A percentile compares a stretch with the other conserved stretches of the same genome.
Conservation (phyloP, 768 basidiomycete genomes). For the Lactarius quietus region DNA sequence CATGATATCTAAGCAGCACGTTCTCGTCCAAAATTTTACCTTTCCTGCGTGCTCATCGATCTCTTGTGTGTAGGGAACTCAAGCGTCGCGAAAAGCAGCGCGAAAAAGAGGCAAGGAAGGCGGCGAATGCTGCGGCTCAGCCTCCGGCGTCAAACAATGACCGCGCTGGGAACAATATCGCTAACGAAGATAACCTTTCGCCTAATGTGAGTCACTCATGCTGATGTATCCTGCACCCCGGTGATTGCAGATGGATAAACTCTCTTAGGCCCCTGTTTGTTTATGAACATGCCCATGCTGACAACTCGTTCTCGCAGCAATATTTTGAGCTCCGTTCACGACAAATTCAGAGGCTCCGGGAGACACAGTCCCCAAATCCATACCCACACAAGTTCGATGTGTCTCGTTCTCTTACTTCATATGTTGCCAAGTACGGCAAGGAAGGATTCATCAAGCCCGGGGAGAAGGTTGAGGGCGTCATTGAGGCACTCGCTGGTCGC, state of each 20-base stretch:
- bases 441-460: conserved; percentile 71
- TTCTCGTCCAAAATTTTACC: conserved; percentile 26
- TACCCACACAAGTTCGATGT: conserved; percentile 99
- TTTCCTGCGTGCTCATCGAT: conserved; percentile 32
- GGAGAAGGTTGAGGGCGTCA: conserved; percentile 53
- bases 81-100: conserved; percentile 91
- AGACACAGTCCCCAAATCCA: conserved; percentile 83
- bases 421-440: conserved; percentile 66
- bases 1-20: conserved; percentile 94
- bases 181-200: conserved; percentile 78
- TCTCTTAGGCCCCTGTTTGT: background rate
- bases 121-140: conserved; percentile 60
- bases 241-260: background rate
- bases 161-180: conserved; percentile 37
- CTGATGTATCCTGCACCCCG: background rate
- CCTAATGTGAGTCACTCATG: conserved; percentile 67
- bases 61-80: conserved; percentile 61
- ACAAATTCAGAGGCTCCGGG: conserved; percentile 80
- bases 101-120: conserved; percentile 68
- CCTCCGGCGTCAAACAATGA: conserved; percentile 36
- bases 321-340: conserved; percentile 93
- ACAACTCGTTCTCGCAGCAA: conserved; percentile 55
- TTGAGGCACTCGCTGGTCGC: conserved; percentile 79
- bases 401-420: conserved; percentile 65
- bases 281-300: background rate